Conservation (phyloP, 768 basidiomycete species). For the Lentinula sp. region DNA sequence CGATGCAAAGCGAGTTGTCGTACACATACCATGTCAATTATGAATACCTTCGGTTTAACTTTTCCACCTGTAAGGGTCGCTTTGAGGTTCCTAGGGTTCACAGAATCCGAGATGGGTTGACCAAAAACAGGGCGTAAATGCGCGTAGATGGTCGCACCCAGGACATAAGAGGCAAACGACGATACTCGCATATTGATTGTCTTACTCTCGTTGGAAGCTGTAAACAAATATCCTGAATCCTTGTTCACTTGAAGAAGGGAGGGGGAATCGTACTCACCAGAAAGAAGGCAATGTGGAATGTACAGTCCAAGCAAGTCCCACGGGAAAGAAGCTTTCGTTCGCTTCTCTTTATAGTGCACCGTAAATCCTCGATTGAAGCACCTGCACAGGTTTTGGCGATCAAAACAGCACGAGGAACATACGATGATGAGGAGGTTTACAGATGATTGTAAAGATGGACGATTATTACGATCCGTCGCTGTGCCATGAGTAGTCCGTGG, state of each 20-base stretch:
- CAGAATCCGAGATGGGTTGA: not conserved
- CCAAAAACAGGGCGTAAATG: not conserved
- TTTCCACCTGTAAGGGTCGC: not conserved
- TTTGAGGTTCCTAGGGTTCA: not conserved
- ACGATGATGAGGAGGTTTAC: not conserved
- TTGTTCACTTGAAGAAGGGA: not conserved
- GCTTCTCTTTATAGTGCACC: not conserved
- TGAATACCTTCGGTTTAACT: slow-evolving; percentile 5
- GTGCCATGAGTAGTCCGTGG: not conserved
- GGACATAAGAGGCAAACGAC: not conserved
- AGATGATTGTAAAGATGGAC: not conserved
- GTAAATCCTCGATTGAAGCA: not conserved
- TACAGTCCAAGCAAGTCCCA: not conserved
- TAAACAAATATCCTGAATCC: too few relatives aligned
- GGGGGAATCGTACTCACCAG: not conserved
- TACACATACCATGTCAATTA: slow-evolving; percentile 1
- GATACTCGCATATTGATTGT: not conserved
- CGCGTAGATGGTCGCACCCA: not conserved
- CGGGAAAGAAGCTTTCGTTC: not conserved
- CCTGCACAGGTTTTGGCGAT: not conserved
- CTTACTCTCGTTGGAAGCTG: not conserved
- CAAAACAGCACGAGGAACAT: not conserved
- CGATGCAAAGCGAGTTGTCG: not conserved
- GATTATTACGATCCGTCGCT: not conserved
- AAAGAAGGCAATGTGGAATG: not conserved